Evolutionary conservation across 352 stramenopile species (phyloP).

Genomic region (Phytophthora cryptogea): DNA sequence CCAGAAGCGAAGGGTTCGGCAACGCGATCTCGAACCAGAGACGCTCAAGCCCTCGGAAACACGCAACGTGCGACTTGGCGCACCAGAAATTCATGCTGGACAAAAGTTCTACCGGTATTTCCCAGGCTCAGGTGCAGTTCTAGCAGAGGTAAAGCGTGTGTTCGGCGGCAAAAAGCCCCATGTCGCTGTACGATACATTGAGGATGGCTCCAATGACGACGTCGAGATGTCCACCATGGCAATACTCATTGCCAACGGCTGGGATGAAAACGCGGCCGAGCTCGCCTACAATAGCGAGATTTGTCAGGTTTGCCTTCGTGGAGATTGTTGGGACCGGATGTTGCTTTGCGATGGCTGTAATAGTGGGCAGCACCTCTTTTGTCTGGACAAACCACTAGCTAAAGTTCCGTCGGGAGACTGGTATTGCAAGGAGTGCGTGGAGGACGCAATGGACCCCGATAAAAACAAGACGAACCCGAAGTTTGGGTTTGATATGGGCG

Average conservation of each 20-base stretch:
- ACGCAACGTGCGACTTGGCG: constrained; percentile 49
- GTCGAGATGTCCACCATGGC: constrained; percentile 74
- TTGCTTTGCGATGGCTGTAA: constrained; percentile 85
- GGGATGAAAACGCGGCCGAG: constrained; percentile 65
- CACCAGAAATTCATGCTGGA: constrained; percentile 58
- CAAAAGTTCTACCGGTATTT: constrained; percentile 84
- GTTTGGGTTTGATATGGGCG: constrained; percentile 86
- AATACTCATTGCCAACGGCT: constrained; percentile 83
- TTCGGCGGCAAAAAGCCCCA: constrained; percentile 82
- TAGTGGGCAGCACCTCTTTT: constrained; percentile 83
- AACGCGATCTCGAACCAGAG: constrained; percentile 45
- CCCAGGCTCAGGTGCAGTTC: constrained; percentile 51
- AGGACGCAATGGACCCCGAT: constrained; percentile 48
- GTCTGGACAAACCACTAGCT: constrained; percentile 57
- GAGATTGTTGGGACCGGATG: constrained; percentile 82
- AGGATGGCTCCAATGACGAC: constrained; percentile 55
- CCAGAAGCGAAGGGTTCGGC: constrained; percentile 1
- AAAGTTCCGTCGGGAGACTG: constrained; percentile 74
- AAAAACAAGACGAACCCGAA: constrained; percentile 56
- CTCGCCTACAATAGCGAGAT: constrained; percentile 81
- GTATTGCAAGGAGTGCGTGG: constrained; percentile 78
- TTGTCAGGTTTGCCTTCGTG: constrained; percentile 82
- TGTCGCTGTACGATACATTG: constrained; percentile 67
- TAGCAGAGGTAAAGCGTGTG: constrained; percentile 77
- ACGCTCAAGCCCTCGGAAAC: constrained; percentile 55